Base-by-base conservation (phyloP, 257 asterid genomes). In the Scutellaria galericulata region DNA sequence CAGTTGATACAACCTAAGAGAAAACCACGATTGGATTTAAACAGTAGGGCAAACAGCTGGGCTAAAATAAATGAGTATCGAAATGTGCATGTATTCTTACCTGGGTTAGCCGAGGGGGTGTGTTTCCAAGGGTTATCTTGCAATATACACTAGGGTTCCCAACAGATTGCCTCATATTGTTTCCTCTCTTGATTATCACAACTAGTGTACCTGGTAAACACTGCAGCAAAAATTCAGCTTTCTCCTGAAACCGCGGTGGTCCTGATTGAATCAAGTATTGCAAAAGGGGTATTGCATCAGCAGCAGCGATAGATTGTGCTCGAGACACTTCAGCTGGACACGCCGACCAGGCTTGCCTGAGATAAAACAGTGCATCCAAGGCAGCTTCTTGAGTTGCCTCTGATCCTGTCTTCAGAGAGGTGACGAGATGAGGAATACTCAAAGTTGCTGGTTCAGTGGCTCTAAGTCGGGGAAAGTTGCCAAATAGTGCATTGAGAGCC, bases 351-450 rank as follows among this genome's bases (percentile, higher is more conserved):
- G 99, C 98, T 81, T 95, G 98, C 81, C 99, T 77, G 57, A 95
- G 97, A 80, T 91, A 87, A 79, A 87, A 91, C 48, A 95, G 84
- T 6, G 98, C 90, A 68, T 95, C 99, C 86, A 95, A 87, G 31
- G 99, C 97, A 71, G 99, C 98, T 86, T 95, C 99, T 88, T 95
- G 99, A 66, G 96, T 85, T 58, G 95, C 96, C 86, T 95, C 98
- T 2, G 96, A 85, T 15, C 96, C 96, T 64, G 93, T 95, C 89
- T 95, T 91, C 5, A 91, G 97, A 79, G 99, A 88, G 3, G 97
- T 86, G 53, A 95, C 99, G 12, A 95, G 83, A 86, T 91, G 98
- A 45, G 99, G 99, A 55, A 95, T 95, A 74, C 99, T 95, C 46
- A 91, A 85, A 1, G 98, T 95, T 72, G 98, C 96, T 59, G 99